Conservation (phyloP, 2,329 filamentous ascomycete genomes). For the Fonsecaea erecta region DNA sequence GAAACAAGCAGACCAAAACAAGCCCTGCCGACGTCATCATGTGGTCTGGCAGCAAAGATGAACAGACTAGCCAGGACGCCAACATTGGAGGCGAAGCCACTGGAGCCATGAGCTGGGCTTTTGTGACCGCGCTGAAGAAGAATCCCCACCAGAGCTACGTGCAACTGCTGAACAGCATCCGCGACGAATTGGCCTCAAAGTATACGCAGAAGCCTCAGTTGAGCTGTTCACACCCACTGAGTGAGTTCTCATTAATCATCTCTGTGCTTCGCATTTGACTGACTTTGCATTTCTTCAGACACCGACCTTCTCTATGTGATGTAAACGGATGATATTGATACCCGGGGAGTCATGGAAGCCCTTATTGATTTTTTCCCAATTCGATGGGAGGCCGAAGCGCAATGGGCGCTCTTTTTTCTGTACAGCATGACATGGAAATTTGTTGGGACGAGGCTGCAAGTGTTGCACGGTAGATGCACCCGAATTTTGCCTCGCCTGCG, state of each 20-base stretch:
- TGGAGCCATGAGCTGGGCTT: conserved; percentile 97
- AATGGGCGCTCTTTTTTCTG: conserved; percentile 2
- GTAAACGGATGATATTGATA: conserved; percentile 48
- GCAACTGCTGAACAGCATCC: conserved; percentile 91
- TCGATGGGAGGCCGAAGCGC: background rate
- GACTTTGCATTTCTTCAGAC: conserved; percentile 51
- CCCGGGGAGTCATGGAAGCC: background rate
- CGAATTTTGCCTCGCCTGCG: background rate
- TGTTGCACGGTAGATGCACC: background rate
- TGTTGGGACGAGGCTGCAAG: background rate
- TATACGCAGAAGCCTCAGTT: conserved; percentile 96
- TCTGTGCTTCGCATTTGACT: conserved; percentile 38
- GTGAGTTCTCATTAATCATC: conserved; percentile 59
- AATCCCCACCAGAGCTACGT: conserved; percentile 97
- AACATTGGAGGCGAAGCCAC: conserved; percentile 87
- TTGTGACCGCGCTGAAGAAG: conserved; percentile 87
- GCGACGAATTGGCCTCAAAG: conserved; percentile 82
- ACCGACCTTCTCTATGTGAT: conserved; percentile 70
- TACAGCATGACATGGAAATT: conserved; percentile 8
- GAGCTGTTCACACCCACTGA: conserved; percentile 92
- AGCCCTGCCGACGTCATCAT: conserved; percentile 94
- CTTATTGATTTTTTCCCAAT: background rate
- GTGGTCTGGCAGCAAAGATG: conserved; percentile 96
- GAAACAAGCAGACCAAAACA: conserved; percentile 85
- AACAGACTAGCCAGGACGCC: conserved; percentile 92